Base-by-base conservation (phyloP, 306 rosid species). In the Albizia julibrissin region DNA sequence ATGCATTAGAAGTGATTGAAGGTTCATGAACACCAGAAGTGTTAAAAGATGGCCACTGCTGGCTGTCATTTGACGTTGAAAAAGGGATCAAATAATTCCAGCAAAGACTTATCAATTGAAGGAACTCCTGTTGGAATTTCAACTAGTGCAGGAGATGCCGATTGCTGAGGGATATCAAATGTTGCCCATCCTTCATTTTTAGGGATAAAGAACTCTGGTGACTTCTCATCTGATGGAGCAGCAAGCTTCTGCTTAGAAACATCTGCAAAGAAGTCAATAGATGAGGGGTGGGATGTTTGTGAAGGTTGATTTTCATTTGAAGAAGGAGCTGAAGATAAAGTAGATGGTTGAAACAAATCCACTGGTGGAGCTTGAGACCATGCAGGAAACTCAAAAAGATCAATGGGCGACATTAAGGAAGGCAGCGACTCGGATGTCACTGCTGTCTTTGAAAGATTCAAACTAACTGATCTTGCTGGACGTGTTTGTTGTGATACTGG, bases 101-200 rank as follows among this genome's bases (percentile, higher is more conserved):
- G 58, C 77, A 83, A 86, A 62, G 83, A 74, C 31, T 62, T 81
- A 65, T 68, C 84, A 74, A 65, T 80, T 59, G 87, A 76, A 75
- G 85, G 85, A 72, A 54, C 37, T 65, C 59, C 80, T 26, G 79
- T 73, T 12, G 78, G 72, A 80, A 76, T 86, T 82, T 84, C 91
- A 15, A 59, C 75, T 83, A 65, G 68, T 18, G 84, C 43, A 77
- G 77, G 37, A 52, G 87, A 81, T 78, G 82, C 26, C 22, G 87
- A 29, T 50, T 73, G 64, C 72, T 82, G 89, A 67, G 94, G 95
- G 3, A 71, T 52, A 77, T 93, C 94, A 84, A 93, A 93, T 29
- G 95, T 90, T 58, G 97, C 97, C 97, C 97, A 93, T 37, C 94
- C 94, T 85, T 86, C 93, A 87, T 84, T 91, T 83, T 74, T 83